Evolutionary conservation across 2,329 filamentous ascomycete genomes (phyloP).

Genomic region (Fusarium sp.): DNA sequence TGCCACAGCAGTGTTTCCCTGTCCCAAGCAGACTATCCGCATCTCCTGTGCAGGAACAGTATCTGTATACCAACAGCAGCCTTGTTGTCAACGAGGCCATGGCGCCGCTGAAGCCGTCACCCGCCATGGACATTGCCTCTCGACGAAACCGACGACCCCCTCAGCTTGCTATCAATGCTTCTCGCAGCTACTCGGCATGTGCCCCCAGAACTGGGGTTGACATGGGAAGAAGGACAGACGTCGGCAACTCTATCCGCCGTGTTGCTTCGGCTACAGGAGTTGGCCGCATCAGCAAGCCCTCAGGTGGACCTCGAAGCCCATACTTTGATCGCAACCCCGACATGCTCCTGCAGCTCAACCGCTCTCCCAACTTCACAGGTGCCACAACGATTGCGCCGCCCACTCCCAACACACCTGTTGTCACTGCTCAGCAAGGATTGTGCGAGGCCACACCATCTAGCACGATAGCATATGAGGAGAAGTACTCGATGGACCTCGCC

Average conservation of each 20-base stretch:
- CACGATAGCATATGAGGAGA: slow-evolving; percentile 45
- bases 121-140: slow-evolving; percentile 62
- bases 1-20: slow-evolving; percentile 38
- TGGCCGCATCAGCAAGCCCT: slow-evolving; percentile 47
- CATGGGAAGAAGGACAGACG: slow-evolving; percentile 54
- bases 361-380: slow-evolving; percentile 52
- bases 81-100: slow-evolving; percentile 30
- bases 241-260: slow-evolving; percentile 60
- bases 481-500: slow-evolving; percentile 44
- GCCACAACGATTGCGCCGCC: slow-evolving; percentile 57
- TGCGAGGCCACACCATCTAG: slow-evolving; percentile 53
- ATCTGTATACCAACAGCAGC: slow-evolving; percentile 29
- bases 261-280: slow-evolving; percentile 61
- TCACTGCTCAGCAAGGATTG: slow-evolving; percentile 49
- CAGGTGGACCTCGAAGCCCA: slow-evolving; percentile 48
- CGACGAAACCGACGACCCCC: slow-evolving; percentile 57
- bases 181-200: slow-evolving; percentile 54
- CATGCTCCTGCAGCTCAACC: slow-evolving; percentile 53
- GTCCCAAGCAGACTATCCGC: slow-evolving; percentile 20
- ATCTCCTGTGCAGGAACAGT: slow-evolving; percentile 34
- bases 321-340: slow-evolving; percentile 57
- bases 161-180: slow-evolving; percentile 56
- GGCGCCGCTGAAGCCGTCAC: slow-evolving; percentile 56
- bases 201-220: slow-evolving; percentile 59
- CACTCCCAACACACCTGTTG: slow-evolving; percentile 58